Base-by-base conservation (phyloP, 1,139 yeast species). In the Blastobotrys raffinosifermentans region DNA sequence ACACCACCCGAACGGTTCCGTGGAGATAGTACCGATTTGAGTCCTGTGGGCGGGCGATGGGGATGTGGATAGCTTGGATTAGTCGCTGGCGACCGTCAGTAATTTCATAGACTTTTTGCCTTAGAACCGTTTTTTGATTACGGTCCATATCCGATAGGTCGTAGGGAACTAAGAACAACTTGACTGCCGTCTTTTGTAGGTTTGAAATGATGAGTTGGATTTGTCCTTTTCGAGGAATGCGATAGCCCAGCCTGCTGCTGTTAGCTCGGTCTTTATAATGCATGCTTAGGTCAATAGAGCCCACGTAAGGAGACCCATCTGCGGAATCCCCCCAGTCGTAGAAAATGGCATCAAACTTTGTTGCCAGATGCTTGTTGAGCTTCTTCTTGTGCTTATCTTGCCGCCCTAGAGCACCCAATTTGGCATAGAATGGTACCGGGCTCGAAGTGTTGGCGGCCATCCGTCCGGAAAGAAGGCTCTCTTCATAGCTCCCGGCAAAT, bases 131-230 rank as follows among this genome's bases (percentile, higher is more conserved):
- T 42, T 55, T 60, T 22, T 58, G 40, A 8, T 55, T 52, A 3
- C 45, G 42, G 2, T 58, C 50, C 51, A 68, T 48, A 10, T 49
- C 48, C 2, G 59, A 37, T 21, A 67, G 44, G 39, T 68, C 62
- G 43, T 65, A 68, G n/a, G 67, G 64, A 14, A 69, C 46, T 19
- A 66, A 41, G 25, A 66, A 55, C 25, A 64, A 43, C 26, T 61
- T 59, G 10, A 63, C 58, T 2, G 66, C 61, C 2, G 68, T 65
- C 33, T 58, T 57, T 37, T 69, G 64, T 20, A 58, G 53, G 46
- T 69, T 69, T 40, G 60, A 64, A 4, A 67, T 53, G n/a, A 65
- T 54, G 25, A 69, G 43, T 45, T 69, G 73, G 4, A 69, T 43
- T 34, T 58, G 60, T 2, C 73, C 73, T n/a, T 48, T 51, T 8